Conservation (phyloP, 441 rosid genomes). For the Omphalea diandra region DNA sequence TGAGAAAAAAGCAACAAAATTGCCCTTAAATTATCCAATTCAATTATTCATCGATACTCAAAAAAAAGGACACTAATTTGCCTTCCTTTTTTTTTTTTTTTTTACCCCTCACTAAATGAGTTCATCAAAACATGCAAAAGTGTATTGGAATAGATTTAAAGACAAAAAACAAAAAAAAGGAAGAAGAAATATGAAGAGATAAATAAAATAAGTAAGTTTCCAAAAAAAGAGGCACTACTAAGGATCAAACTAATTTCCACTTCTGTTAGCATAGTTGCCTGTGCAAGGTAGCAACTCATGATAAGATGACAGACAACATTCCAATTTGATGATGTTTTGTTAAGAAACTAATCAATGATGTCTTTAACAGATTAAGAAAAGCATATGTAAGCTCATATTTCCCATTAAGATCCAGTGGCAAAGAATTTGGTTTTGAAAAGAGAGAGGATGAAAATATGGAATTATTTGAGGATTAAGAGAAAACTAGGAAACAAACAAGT, state of each 20-base stretch:
- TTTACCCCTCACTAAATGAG: too few species aligned
- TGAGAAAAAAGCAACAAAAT: background rate
- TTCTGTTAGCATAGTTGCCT: constrained; percentile 8
- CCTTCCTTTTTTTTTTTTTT: too few species aligned
- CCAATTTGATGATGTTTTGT: constrained; percentile 23
- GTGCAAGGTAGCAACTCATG: constrained; percentile 9
- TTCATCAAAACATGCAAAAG: background rate
- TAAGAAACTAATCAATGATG: constrained; percentile 19
- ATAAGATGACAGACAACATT: constrained; percentile 20
- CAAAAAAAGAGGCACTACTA: constrained; percentile 6
- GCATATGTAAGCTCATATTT: constrained; percentile 14
- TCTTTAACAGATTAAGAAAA: constrained; percentile 18
- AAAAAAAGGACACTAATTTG: too few species aligned
- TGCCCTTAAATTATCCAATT: constrained; percentile 8
- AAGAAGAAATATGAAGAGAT: background rate
- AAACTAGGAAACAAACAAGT: constrained; percentile 4
- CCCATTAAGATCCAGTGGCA: constrained; percentile 33
- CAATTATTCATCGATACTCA: too few species aligned
- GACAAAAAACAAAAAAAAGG: background rate
- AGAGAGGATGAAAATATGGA: background rate
- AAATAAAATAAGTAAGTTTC: constrained; percentile 15
- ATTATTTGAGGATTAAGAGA: background rate
- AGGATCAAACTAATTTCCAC: constrained; percentile 15
- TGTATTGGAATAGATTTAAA: background rate
- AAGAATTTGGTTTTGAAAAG: constrained; percentile 8